These are phyloP conservation scores for Daucus carota DNA, from an alignment of 129 eudicot genomes.

Conservation along the genomic window DNA sequence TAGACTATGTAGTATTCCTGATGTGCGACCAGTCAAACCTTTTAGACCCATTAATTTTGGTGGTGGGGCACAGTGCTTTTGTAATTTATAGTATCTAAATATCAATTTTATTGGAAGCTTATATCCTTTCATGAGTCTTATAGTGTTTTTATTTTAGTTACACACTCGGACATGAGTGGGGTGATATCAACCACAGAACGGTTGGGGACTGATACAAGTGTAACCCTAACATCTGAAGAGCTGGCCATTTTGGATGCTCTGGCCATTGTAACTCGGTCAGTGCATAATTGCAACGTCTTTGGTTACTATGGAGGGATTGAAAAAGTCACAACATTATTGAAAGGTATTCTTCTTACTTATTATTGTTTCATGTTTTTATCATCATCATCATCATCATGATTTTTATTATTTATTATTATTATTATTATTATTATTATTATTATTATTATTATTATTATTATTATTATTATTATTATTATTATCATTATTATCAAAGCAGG, in stretches of 20 bases:
- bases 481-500: too few relatives aligned
- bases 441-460: too few relatives aligned
- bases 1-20: neutral
- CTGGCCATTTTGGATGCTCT: constrained; percentile 62
- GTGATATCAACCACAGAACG: constrained; percentile 36
- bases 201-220: constrained; percentile 34
- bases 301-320: constrained; percentile 84
- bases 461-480: too few relatives aligned
- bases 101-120: neutral
- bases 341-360: constrained; percentile 36
- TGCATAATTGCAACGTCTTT: constrained; percentile 79
- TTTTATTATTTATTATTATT: too few relatives aligned
- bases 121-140: neutral
- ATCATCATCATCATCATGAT: too few relatives aligned
- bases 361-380: neutral
- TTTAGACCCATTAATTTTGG: neutral
- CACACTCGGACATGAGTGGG: constrained; percentile 20
- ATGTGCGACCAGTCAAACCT: neutral
- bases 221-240: constrained; percentile 52
- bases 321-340: constrained; percentile 81
- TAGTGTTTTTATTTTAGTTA: constrained; percentile 8
- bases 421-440: too few relatives aligned
- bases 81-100: neutral
- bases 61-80: neutral
- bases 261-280: constrained; percentile 66